phyloP scores from a whole-genome alignment of 306 rosid genomes.

The Glycyrrhiza uralensis region DNA sequence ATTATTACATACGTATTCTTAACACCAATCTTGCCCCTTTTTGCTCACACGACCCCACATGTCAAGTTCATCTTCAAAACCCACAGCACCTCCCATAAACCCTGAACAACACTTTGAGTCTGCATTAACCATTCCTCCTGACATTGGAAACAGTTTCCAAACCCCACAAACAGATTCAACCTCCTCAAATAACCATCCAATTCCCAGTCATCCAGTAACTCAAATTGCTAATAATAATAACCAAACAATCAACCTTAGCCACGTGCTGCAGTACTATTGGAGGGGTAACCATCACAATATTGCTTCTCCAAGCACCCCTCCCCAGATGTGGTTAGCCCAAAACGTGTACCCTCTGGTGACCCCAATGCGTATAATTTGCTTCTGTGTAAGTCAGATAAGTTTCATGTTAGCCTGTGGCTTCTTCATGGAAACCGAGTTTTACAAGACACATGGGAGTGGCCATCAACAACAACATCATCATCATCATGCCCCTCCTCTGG shows the following conservation, averaged over 20 bases:
- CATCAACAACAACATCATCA: no score
- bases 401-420: conserved; percentile 9
- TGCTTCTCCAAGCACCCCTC: background rate
- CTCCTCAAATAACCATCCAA: no score
- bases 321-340: conserved; percentile 17
- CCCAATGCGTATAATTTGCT: conserved; percentile 22
- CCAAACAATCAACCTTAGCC: background rate
- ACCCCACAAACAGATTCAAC: background rate
- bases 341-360: conserved; percentile 29
- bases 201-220: background rate
- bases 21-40: background rate
- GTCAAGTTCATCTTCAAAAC: conserved; percentile 17
- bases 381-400: background rate
- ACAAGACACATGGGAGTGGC: conserved; percentile 1
- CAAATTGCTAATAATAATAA: background rate
- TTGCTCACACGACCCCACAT: background rate
- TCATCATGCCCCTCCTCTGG: background rate
- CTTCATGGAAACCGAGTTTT: conserved; percentile 19
- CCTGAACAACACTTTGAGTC: background rate
- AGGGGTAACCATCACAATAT: background rate
- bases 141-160: conserved; percentile 15
- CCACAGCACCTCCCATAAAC: background rate
- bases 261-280: background rate
- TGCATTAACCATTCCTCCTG: conserved; percentile 10
- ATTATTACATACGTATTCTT: background rate